phyloP scores from a whole-genome alignment of 2,329 filamentous ascomycete species.

The Penicillium digitatum region DNA sequence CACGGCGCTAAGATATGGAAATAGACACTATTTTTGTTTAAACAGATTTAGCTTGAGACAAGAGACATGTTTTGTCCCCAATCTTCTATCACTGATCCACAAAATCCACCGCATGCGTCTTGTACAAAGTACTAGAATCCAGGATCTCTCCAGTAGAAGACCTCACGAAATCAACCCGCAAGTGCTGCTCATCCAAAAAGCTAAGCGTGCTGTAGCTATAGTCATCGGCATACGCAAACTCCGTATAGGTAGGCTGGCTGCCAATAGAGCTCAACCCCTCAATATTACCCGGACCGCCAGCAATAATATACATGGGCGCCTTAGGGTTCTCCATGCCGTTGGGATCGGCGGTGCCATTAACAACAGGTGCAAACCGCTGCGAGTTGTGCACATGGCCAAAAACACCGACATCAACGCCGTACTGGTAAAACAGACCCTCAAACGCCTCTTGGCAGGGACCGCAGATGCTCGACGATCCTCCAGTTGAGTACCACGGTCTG shows the following conservation, averaged over 20 bases:
- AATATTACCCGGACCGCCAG: constrained; percentile 56
- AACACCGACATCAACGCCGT: constrained; percentile 55
- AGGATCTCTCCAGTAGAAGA: constrained; percentile 49
- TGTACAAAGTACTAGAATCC: constrained; percentile 49
- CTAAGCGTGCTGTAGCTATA: constrained; percentile 52
- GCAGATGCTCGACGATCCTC: constrained; percentile 36
- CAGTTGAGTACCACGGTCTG: constrained; percentile 49
- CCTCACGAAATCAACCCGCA: constrained; percentile 51
- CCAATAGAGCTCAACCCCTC: constrained; percentile 50
- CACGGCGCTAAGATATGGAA: neutral
- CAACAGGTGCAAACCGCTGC: constrained; percentile 47
- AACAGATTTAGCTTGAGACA: neutral
- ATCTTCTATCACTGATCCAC: constrained; percentile 48
- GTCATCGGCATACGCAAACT: constrained; percentile 36
- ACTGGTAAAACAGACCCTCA: constrained; percentile 52
- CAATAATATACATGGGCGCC: constrained; percentile 54
- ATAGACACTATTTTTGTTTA: neutral
- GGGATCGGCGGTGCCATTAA: constrained; percentile 40
- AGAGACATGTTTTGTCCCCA: neutral
- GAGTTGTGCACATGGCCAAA: constrained; percentile 59
- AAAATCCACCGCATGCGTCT: constrained; percentile 47
- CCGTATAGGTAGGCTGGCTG: constrained; percentile 42
- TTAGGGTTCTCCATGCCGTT: constrained; percentile 50
- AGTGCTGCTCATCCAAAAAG: constrained; percentile 45
- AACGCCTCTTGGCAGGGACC: constrained; percentile 51